A percentile compares a stretch with the other conserved stretches of the same genome.
These are phyloP conservation scores for Choiromyces venosus DNA, from an alignment of 495 filamentous ascomycete genomes.

Conservation along the genomic window DNA sequence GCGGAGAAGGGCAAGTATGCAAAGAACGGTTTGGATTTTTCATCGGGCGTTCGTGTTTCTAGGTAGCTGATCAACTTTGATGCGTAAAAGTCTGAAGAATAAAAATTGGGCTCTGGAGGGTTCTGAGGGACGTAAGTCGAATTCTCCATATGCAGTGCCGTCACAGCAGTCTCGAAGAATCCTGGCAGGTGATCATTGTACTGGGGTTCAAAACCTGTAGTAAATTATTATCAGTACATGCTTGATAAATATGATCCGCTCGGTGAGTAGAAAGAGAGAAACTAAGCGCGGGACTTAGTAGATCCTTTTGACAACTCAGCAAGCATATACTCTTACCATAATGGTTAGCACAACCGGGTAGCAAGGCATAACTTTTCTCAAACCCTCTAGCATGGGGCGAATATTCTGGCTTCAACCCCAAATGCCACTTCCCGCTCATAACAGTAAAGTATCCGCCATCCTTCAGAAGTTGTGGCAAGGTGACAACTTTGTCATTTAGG, in stretches of 20 bases:
- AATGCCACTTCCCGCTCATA: conserved; percentile 61
- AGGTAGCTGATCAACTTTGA: conserved; percentile 54
- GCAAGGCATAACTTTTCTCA: conserved; percentile 45
- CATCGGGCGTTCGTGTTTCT: conserved; percentile 49
- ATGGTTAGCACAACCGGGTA: conserved; percentile 53
- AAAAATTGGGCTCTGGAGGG: conserved; percentile 52
- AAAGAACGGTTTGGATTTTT: conserved; percentile 55
- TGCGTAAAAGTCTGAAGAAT: conserved; percentile 53
- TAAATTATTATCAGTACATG: conserved; percentile 15
- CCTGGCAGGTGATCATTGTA: conserved; percentile 47
- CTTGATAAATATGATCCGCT: not conserved
- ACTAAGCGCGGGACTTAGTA: conserved; percentile 15
- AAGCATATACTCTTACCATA: conserved; percentile 47
- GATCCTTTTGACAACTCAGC: not conserved
- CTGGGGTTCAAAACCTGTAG: conserved; percentile 42
- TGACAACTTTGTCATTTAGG: conserved; percentile 57
- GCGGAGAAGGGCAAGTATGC: conserved; percentile 57
- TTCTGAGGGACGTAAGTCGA: conserved; percentile 44
- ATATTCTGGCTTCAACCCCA: conserved; percentile 46
- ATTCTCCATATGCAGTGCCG: conserved; percentile 58
- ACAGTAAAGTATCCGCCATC: conserved; percentile 60
- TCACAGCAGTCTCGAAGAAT: conserved; percentile 51
- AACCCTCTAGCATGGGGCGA: conserved; percentile 48
- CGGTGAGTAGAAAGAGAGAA: not conserved
- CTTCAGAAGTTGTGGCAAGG: conserved; percentile 57